These are phyloP conservation scores for Blastobotrys elegans DNA, from an alignment of 1,139 yeast genomes.

Conservation along the genomic window DNA sequence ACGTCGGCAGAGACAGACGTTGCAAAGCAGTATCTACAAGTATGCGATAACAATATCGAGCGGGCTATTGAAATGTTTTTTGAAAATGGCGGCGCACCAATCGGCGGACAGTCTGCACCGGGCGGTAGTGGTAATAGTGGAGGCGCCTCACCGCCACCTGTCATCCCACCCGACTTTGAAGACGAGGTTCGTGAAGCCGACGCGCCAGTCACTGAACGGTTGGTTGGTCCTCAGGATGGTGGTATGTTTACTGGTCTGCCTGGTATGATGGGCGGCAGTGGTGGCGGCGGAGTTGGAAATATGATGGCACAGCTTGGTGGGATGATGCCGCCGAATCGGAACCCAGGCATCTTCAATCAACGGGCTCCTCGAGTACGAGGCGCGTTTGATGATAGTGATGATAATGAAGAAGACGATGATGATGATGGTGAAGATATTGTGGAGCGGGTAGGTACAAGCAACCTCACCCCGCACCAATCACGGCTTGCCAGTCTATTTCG, in stretches of 20 bases:
- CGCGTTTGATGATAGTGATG: slow-evolving; percentile 16
- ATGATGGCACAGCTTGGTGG: not conserved
- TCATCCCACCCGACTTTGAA: slow-evolving; percentile 33
- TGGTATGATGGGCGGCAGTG: not conserved
- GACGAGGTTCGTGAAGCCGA: slow-evolving; percentile 73
- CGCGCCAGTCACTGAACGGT: slow-evolving; percentile 74
- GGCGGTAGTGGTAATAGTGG: slow-evolving; percentile 4
- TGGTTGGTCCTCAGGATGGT: slow-evolving; percentile 46
- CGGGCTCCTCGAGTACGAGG: slow-evolving; percentile 20
- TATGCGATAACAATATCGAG: slow-evolving; percentile 75
- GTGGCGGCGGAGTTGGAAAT: not conserved
- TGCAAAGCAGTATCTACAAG: slow-evolving; percentile 75
- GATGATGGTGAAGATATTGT: slow-evolving; percentile 23
- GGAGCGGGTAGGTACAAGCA: slow-evolving; percentile 23
- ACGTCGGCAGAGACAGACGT: slow-evolving; percentile 69
- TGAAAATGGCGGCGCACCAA: slow-evolving; percentile 57
- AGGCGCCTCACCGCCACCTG: slow-evolving; percentile 11
- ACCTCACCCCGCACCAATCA: slow-evolving; percentile 56
- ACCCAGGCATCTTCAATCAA: slow-evolving; percentile 47
- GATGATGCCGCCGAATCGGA: not conserved
- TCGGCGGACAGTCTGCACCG: slow-evolving; percentile 29
- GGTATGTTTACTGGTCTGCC: slow-evolving; percentile 2
- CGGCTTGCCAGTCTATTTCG: slow-evolving; percentile 76
- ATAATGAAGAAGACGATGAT: slow-evolving; percentile 22
- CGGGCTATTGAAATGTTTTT: slow-evolving; percentile 80